Base-by-base conservation (phyloP, 2,329 filamentous ascomycete species). In the Colletotrichum higginsianum region DNA sequence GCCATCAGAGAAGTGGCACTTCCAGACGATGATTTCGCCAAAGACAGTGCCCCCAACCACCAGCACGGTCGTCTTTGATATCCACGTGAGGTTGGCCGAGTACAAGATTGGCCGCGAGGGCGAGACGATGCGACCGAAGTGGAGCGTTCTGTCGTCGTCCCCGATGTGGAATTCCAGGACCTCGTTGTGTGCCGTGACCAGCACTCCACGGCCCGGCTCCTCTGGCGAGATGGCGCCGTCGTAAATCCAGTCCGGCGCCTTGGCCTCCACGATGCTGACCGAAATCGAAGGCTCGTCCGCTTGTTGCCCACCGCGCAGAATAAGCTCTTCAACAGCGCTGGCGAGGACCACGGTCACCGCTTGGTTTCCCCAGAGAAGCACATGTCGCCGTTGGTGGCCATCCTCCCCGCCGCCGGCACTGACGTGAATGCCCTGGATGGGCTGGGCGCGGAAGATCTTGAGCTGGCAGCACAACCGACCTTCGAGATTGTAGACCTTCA, bases 11-110 rank as follows among this genome's bases (percentile, higher is more conserved):
- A 87, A 75, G 57, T 84, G 82, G 75, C 90, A 95, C 74, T 91
- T 93, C 96, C 96, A 98, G 18, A 97, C 89, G 47, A 98, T 86
- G 44, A 99, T 93, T 80, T 98, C 95, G 3, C 96, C 96, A 81
- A 98, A 98, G 1, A 96, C 95, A 0, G 96, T 98, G 1, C 96
- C 96, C 3, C 93, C 93, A 8, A 94, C 94, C 61, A 98, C 89
- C 23, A 98, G 86, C 56, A 97, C 85, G 62, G 86, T 85, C 55
- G 85, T 84, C 7, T 80, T 65, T 8, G 87, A 86, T 9, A 91
- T 81, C 87, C 92, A 94, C 49, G 86, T 82, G 21, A 97, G 81
- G 77, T 93, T 90, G 6, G 95, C 96, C 18, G 94, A 94, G 81
- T 97, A 99, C 9, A 99, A 86, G 66, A 97, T 95, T 2, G 95